phyloP scores from a whole-genome alignment of 2,329 filamentous ascomycete species.

The Calonectria henricotiae region DNA sequence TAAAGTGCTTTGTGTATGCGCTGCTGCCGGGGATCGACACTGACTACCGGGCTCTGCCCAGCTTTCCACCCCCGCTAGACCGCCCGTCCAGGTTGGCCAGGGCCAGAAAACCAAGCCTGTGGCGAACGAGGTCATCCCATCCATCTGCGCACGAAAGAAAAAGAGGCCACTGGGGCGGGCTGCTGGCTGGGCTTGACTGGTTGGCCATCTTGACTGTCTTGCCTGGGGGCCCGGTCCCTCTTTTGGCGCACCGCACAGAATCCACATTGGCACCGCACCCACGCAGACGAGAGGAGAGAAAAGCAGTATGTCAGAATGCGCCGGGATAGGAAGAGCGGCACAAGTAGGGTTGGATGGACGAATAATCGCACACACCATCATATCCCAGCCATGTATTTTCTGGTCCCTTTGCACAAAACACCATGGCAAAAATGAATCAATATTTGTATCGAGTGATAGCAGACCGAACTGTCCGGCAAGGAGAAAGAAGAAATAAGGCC shows the following conservation, averaged over 20 bases:
- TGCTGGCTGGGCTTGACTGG: conserved; percentile 30
- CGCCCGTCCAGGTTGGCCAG: conserved; percentile 26
- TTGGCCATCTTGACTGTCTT: conserved; percentile 25
- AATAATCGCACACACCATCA: conserved; percentile 27
- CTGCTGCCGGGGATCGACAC: conserved; percentile 43
- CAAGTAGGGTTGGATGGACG: conserved; percentile 35
- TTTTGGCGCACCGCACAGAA: conserved; percentile 35
- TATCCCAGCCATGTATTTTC: conserved; percentile 19
- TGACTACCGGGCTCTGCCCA: conserved; percentile 38
- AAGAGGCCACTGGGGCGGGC: conserved; percentile 23
- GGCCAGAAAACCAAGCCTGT: conserved; percentile 32
- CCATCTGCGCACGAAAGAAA: conserved; percentile 21
- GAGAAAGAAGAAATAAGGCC: conserved; percentile 15
- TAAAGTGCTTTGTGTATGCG: conserved; percentile 35
- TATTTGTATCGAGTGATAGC: not conserved
- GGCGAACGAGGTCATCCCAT: conserved; percentile 34
- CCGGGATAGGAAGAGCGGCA: conserved; percentile 25
- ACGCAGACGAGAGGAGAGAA: conserved; percentile 23
- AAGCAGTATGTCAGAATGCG: conserved; percentile 35
- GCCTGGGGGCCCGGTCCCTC: conserved; percentile 27
- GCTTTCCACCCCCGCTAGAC: conserved; percentile 31
- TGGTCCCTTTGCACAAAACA: conserved; percentile 2
- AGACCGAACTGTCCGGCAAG: conserved; percentile 21
- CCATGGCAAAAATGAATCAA: conserved; percentile 14
- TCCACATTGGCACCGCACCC: conserved; percentile 35